Evolutionary conservation across 306 rosid genomes (phyloP).

Genomic region (Prunus padus): DNA sequence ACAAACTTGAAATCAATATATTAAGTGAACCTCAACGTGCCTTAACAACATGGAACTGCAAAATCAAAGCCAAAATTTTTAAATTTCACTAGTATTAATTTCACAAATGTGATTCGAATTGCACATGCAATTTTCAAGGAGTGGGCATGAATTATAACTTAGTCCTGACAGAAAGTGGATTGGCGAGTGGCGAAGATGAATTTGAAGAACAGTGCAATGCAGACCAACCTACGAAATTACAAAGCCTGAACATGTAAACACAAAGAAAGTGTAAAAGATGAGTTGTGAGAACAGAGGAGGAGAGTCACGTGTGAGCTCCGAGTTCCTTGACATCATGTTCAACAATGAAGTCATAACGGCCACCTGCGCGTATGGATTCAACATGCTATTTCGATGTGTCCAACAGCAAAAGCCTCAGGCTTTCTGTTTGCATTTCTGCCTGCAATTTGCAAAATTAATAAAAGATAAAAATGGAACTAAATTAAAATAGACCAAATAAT

Average conservation of each 20-base stretch:
- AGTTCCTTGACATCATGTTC: conserved; percentile 98
- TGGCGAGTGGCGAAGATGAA: conserved; percentile 60
- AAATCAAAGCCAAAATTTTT: conserved; percentile 20
- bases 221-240: conserved; percentile 59
- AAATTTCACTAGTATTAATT: not conserved
- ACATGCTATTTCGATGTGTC: conserved; percentile 89
- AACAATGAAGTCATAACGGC: conserved; percentile 93
- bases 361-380: conserved; percentile 85
- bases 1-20: conserved; percentile 39
- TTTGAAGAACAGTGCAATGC: conserved; percentile 96
- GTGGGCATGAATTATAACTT: conserved; percentile 48
- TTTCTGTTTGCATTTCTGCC: conserved; percentile 99
- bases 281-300: not conserved
- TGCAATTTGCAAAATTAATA: conserved; percentile 19
- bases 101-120: not conserved
- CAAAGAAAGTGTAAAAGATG: conserved; percentile 12
- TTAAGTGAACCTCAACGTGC: conserved; percentile 57
- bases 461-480: not conserved
- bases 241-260: not conserved
- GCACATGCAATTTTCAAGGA: not conserved
- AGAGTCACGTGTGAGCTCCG: conserved; percentile 88
- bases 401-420: conserved; percentile 82
- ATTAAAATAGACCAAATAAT: not conserved
- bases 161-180: conserved; percentile 95
- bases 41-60: conserved; percentile 96